Base-by-base conservation (phyloP, 2,329 filamentous ascomycete species). In the Thielaviopsis ethacetica region DNA sequence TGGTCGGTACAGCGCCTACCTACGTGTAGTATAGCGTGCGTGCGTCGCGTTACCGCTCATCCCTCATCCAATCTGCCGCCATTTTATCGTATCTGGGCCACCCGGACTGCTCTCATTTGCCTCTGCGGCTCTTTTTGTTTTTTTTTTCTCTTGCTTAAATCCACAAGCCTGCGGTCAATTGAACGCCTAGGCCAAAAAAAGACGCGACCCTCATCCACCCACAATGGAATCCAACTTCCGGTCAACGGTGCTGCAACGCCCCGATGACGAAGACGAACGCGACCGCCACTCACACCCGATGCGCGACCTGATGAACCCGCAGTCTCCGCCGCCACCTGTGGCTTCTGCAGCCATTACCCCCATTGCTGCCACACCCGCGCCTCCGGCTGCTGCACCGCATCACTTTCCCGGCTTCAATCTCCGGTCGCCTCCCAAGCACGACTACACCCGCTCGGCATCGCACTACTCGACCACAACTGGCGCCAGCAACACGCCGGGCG, bases 241-340 rank as follows among this genome's bases (percentile, higher is more conserved):
- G 63, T 76, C 76, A 62, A 76, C 74, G 54, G 73, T 77, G 65
- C 69, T 78, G 68, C 75, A 75, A 65, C 73, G 70, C 62, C 73
- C 68, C 67, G 70, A 69, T 65, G 68, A 72, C 59, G 72, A 72
- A 59, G 71, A 67, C 62, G 68, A 70, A 63, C 65, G 67, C 49
- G 62, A 63, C 56, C 62, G 63, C 52, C 69, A 62, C 66, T 66
- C 64, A 15, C 71, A 71, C 55, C 69, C 56, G 22, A 58, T 71
- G 64, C 75, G 73, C 72, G 75, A 78, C 68, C 73, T 75, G 64
- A 69, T 75, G 67, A 74, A 72, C 65, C 70, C 71, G 63, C 63
- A 66, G 65, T 65, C 55, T 41, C 56, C 59, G 58, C 56, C 64
- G 53, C 56, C 59, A 61, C 15, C 38, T 15, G 38, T 44, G 15